These are phyloP conservation scores for Helichrysum umbraculigerum DNA, from an alignment of 129 eudicot genomes.

Conservation along the genomic window DNA sequence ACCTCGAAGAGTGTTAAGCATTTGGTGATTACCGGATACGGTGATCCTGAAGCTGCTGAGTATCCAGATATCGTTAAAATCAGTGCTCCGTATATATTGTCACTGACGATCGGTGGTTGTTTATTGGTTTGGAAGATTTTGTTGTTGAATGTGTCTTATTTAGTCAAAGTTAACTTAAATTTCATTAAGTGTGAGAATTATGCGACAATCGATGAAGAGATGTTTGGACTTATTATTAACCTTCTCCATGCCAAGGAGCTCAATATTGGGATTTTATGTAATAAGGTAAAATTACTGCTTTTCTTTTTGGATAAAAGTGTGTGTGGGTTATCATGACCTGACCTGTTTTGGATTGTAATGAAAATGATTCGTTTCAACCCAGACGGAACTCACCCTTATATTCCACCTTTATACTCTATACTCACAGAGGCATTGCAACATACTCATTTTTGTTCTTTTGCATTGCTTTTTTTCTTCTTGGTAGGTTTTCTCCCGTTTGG, in stretches of 20 bases:
- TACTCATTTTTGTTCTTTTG: neutral
- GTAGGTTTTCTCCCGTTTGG: neutral
- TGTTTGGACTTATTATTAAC: constrained; percentile 13
- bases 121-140: constrained; percentile 18
- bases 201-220: constrained; percentile 25
- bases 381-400: too few relatives aligned
- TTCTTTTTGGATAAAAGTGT: too few relatives aligned
- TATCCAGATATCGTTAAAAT: neutral
- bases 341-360: too few relatives aligned
- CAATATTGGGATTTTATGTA: constrained; percentile 15
- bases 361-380: too few relatives aligned
- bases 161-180: constrained; percentile 21
- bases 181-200: neutral
- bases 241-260: constrained; percentile 29
- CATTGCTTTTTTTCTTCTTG: neutral
- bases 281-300: neutral
- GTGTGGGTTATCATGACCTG: too few relatives aligned
- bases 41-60: neutral
- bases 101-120: constrained; percentile 8
- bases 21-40: constrained; percentile 24
- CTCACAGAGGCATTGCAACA: neutral
- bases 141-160: constrained; percentile 20
- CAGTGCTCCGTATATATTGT: constrained; percentile 28
- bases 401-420: too few relatives aligned
- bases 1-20: constrained; percentile 26